Evolutionary conservation across 2,329 filamentous ascomycete genomes (phyloP).

Genomic region (Zalaria obscura): DNA sequence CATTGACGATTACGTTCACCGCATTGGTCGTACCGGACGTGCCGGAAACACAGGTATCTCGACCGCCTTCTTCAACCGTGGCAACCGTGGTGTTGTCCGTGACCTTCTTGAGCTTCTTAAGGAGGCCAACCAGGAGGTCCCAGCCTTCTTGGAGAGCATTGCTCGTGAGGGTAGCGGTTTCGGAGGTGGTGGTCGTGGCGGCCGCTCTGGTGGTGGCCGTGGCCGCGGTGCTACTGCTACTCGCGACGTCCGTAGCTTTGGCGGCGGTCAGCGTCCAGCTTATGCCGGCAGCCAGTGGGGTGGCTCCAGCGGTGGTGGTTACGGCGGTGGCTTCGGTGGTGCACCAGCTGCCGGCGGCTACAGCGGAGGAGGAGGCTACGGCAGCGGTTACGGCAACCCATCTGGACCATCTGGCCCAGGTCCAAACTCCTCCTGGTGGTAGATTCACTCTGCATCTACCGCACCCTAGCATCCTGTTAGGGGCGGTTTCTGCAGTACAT

Average conservation of each 20-base stretch:
- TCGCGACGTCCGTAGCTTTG: conserved; percentile 66
- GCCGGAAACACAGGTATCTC: conserved; percentile 97
- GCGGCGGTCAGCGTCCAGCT: conserved; percentile 37
- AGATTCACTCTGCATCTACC: conserved; percentile 15
- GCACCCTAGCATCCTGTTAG: background rate
- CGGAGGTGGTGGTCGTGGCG: conserved; percentile 53
- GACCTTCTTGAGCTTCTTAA: conserved; percentile 96
- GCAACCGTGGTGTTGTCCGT: conserved; percentile 93
- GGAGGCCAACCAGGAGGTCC: conserved; percentile 96
- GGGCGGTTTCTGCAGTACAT: background rate
- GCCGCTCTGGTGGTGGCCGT: conserved; percentile 52
- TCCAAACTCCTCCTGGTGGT: conserved; percentile 50
- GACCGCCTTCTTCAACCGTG: conserved; percentile 99
- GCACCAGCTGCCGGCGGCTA: conserved; percentile 22
- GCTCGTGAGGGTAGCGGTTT: conserved; percentile 81
- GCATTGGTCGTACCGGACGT: conserved; percentile 99
- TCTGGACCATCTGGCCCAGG: conserved; percentile 44
- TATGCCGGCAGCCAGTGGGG: conserved; percentile 44
- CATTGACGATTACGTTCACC: conserved; percentile 97
- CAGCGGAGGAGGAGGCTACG: conserved; percentile 28
- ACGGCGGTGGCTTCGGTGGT: conserved; percentile 16
- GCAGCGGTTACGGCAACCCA: conserved; percentile 55
- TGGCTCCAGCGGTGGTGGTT: conserved; percentile 29
- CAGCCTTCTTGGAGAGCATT: conserved; percentile 88
- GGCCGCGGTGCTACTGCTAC: conserved; percentile 56